Evolutionary conservation across 768 basidiomycete genomes (phyloP), one percentile per base, ranked within the genome.

Genomic region (Boletellus emodensis): DNA sequence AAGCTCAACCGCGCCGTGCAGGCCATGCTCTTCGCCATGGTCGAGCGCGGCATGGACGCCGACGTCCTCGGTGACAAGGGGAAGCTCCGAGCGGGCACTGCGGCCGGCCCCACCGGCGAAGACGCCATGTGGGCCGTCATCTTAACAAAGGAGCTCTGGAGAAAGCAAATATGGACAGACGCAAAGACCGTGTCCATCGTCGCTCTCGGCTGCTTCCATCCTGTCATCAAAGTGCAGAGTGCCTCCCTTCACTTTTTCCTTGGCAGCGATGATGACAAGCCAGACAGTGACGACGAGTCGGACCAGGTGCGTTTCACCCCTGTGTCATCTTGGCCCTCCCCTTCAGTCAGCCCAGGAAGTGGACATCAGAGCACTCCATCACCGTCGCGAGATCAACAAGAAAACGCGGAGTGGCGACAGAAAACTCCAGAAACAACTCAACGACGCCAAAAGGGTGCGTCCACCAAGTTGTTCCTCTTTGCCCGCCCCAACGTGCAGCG

Each of bases 121-220:
- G 96, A 97, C 59, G 94, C 94, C 3, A 89, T 96, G 84, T 98
- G 95, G 94, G 95, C 96, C 4, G 84, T 99, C 44, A 85, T 94
- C 38, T 71, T 98, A 47, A 90, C 92, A 15, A 89, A 90, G 67
- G 94, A 98, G 60, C 75, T 98, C 13, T 98, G 95, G 96, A 80
- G 81, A 63, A 97, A 94, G 71, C 82, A 84, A 36, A 80, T 94
- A 24, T 99, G 96, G 92, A 83, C 81, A 44, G 95, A 97, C 63
- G 80, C 85, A 3, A 97, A 97, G 72, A 80, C 93, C 1, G 93
- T 98, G 13, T 84, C 94, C 7, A 94, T 99, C 63, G 79, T 95
- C 57, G 83, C 91, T 0, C 75, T 91, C 36, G 95, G 91, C 6
- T 95, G 93, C 67, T 90, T 93, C 64, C 95, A 99, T 66, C 94